phyloP scores from a whole-genome alignment of 139 green algal genomes.

The Chlorella vulgaris region DNA sequence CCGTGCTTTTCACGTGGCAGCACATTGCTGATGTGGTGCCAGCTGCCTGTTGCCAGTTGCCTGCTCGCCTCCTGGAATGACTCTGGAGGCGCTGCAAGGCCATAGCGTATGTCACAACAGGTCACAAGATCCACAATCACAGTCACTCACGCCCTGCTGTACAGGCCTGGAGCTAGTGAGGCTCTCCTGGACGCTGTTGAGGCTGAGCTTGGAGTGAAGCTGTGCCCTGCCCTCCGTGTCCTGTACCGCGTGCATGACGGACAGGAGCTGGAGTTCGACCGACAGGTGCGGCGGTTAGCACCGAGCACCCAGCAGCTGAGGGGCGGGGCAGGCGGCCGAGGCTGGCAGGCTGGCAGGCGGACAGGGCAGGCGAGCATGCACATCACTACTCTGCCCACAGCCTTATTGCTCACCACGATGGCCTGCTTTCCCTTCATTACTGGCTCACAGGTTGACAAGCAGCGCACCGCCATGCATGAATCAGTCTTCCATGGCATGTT shows the following conservation, averaged over 20 bases:
- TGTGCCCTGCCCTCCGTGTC: conserved; percentile 37
- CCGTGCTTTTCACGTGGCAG: no score
- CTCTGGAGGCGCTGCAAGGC: no score
- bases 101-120: no score
- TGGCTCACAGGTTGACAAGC: conserved; percentile 21
- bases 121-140: neutral
- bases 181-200: conserved; percentile 24
- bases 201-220: conserved; percentile 24
- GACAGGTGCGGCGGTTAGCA: neutral
- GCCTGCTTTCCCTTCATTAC: neutral
- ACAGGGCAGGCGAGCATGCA: no score
- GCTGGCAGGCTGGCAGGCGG: no score
- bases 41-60: neutral
- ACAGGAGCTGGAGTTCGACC: conserved; percentile 42
- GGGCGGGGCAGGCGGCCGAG: neutral
- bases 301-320: neutral
- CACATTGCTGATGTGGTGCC: no score
- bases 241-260: conserved; percentile 43
- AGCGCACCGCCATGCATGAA: conserved; percentile 23
- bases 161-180: conserved; percentile 35
- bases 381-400: no score
- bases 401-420: neutral
- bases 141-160: neutral
- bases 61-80: neutral
- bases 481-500: conserved; percentile 45